Evolutionary conservation across 306 rosid species (phyloP).

Genomic region (Carpinus fangiana): DNA sequence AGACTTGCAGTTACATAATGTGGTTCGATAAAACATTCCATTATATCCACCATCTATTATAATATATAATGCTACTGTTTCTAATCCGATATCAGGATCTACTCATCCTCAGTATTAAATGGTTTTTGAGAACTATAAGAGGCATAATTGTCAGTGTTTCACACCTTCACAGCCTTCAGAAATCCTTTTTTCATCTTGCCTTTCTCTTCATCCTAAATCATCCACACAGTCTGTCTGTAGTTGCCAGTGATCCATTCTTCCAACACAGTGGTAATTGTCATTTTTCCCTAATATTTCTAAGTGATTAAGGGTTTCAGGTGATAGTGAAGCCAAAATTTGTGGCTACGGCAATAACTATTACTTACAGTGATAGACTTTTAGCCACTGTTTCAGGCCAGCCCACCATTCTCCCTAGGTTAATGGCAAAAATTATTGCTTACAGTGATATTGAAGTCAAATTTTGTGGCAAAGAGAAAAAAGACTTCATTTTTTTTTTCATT

Average conservation of each 20-base stretch:
- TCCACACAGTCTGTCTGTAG: not conserved
- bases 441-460: too few species aligned
- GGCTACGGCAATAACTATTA: not conserved
- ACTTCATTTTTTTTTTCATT: not conserved
- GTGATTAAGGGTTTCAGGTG: not conserved
- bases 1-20: not conserved
- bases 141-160: not conserved
- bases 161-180: not conserved
- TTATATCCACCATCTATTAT: not conserved
- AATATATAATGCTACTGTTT: not conserved
- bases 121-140: not conserved
- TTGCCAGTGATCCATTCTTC: not conserved
- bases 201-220: not conserved
- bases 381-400: not conserved
- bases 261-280: too few species aligned
- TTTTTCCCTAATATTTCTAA: too few species aligned
- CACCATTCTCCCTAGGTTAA: not conserved
- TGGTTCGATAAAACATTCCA: not conserved
- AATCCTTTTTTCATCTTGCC: not conserved
- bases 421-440: too few species aligned
- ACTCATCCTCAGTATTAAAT: not conserved
- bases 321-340: not conserved
- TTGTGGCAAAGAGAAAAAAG: not conserved
- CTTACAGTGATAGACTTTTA: not conserved
- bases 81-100: not conserved